These are phyloP conservation scores for Punctularia strigosozonata DNA, from an alignment of 768 basidiomycete genomes.

Conservation along the genomic window DNA sequence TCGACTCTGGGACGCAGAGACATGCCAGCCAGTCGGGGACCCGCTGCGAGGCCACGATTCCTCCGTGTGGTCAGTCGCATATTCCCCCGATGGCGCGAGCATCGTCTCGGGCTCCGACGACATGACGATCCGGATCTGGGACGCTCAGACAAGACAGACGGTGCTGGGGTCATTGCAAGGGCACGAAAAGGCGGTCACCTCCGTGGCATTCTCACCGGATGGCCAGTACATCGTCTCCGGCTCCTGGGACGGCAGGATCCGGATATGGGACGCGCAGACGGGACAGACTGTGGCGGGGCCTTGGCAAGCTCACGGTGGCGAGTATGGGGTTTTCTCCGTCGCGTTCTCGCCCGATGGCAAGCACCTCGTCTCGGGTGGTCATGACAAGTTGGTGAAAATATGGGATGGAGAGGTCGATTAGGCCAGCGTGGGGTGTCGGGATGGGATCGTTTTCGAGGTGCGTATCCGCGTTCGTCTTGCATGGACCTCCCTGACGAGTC, in stretches of 20 bases:
- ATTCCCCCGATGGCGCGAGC: neutral
- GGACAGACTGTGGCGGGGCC: constrained; percentile 1
- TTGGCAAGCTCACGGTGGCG: neutral
- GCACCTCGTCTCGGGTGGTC: neutral
- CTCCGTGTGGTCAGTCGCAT: neutral
- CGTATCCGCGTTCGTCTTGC: too few species aligned
- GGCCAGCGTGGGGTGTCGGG: too few species aligned
- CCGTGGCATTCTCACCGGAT: constrained; percentile 10
- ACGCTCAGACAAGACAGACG: constrained; percentile 8
- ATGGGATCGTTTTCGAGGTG: too few species aligned
- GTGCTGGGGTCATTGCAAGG: neutral
- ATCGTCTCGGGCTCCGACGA: neutral
- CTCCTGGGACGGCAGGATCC: constrained; percentile 1
- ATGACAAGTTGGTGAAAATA: neutral
- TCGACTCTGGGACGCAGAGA: constrained; percentile 10
- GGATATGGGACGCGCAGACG: constrained; percentile 10
- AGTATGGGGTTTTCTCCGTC: neutral
- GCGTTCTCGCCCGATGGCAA: constrained; percentile 1
- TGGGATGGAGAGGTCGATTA: neutral
- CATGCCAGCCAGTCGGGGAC: constrained; percentile 10
- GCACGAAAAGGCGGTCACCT: constrained; percentile 7
- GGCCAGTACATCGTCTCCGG: constrained; percentile 7
- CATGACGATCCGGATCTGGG: neutral
- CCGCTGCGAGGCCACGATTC: neutral
- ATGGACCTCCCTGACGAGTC: too few species aligned